Evolutionary conservation across 441 rosid species (phyloP).

Genomic region (Mallotus japonicus): DNA sequence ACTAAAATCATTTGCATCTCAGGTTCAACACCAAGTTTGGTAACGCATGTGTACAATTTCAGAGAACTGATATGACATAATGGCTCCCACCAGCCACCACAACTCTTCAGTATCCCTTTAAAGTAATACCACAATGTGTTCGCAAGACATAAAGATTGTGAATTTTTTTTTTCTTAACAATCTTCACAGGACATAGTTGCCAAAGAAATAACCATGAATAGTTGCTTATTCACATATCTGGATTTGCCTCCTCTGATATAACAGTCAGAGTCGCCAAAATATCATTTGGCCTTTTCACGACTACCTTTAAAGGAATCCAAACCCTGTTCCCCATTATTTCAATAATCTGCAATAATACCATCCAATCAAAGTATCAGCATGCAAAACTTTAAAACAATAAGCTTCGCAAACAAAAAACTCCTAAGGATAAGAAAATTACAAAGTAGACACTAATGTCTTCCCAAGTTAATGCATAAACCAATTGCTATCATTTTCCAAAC

Average conservation of each 20-base stretch:
- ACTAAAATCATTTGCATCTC: no score
- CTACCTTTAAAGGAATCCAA: slow-evolving; percentile 52
- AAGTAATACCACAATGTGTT: no score
- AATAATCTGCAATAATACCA: slow-evolving; percentile 45
- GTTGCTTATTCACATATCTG: slow-evolving; percentile 42
- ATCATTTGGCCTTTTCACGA: slow-evolving; percentile 57
- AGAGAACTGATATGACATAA: no score
- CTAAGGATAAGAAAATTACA: background rate
- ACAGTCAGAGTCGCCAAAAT: slow-evolving; percentile 41
- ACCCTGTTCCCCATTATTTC: slow-evolving; percentile 66
- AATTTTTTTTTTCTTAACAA: no score
- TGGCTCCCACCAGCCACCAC: no score
- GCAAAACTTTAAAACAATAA: background rate
- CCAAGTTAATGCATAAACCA: background rate
- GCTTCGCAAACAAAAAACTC: background rate
- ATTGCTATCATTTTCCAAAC: background rate
- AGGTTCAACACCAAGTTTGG: no score
- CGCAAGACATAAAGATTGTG: no score
- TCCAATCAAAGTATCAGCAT: background rate
- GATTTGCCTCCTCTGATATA: slow-evolving; percentile 75
- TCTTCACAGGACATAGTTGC: no score
- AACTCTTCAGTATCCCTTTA: no score
- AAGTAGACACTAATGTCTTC: background rate
- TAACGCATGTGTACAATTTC: no score
- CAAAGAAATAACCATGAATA: no score